Base-by-base conservation (phyloP, 371 early-diverging fungal species). In the Syncephalastrum monosporum region DNA sequence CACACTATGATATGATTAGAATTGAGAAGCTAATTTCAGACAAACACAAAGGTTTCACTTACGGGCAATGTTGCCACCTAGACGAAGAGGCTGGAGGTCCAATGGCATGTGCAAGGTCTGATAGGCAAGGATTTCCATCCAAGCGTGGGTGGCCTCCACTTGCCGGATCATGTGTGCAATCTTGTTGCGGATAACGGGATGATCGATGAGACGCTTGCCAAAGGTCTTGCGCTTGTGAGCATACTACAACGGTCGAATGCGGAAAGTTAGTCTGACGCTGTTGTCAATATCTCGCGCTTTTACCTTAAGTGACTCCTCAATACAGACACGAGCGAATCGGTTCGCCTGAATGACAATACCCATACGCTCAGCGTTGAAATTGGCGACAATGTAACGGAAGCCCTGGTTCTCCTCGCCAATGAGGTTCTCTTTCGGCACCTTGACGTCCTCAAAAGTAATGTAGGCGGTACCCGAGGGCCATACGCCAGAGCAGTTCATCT, bases 331-430 rank as follows among this genome's bases (percentile, higher is more conserved):
- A 17, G 93, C 84, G 57, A 93, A 84, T 17, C 95, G 86, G 42
- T 74, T 92, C n/a, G 92, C 89, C 70, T 95, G 93, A 67, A 87
- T 87, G 29, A 86, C 82, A 56, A 91, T 90, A 42, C 91, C 90
- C 82, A 86, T 73, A 47, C 87, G 82, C 61, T 91, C 92, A 60
- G 86, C 85, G 61, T 91, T 91, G 55, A 91, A 92, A 75, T 90
- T 89, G 43, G 50, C 54, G 24, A 86, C 82, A 38, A 88, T 84
- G 52, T 84, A 87, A 69, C 91, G 90, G 83, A 94, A 94, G 4
- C 93, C 94, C 46, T 89, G 77, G 82, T 93, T 91, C 59, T 88
- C 88, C 67, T 93, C 83, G 52, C 95, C 95, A 67, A 94, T 85
- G 27, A 94, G 41, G 71, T 94, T 88, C 56, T 72, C 68, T 52